Evolutionary conservation across 768 basidiomycete species (phyloP).

Genomic region (Rhodocollybia butyracea): DNA sequence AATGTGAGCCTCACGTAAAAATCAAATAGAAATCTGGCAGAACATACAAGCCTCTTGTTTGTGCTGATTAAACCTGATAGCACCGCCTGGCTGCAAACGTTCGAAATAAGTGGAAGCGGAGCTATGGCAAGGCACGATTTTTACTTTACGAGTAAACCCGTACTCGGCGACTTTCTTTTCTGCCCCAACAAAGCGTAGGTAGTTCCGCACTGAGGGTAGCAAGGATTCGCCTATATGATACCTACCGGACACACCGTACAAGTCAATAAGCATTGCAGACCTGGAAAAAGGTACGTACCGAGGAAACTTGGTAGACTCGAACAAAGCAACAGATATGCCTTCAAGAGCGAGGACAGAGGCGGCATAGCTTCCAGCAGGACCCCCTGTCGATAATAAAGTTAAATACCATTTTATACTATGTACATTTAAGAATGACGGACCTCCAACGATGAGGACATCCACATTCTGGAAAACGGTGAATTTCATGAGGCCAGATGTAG

Average conservation of each 20-base stretch:
- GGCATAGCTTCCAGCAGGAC: conserved; percentile 25
- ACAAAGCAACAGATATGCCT: conserved; percentile 23
- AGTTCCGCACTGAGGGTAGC: conserved; percentile 57
- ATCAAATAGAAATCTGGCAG: conserved; percentile 7
- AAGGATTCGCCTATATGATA: conserved; percentile 63
- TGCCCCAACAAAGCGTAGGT: conserved; percentile 55
- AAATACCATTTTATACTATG: no score
- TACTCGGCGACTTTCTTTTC: conserved; percentile 46
- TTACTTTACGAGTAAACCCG: conserved; percentile 54
- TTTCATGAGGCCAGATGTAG: no score
- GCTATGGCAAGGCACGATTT: background rate
- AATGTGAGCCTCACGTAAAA: background rate
- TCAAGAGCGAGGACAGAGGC: conserved; percentile 27
- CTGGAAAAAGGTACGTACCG: conserved; percentile 4
- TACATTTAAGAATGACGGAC: no score
- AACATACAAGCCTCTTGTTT: conserved; percentile 63
- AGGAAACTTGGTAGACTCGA: conserved; percentile 24
- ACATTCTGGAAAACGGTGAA: no score
- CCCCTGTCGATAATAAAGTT: conserved; percentile 15
- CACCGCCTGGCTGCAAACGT: conserved; percentile 55
- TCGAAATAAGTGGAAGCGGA: conserved; percentile 6
- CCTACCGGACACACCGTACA: conserved; percentile 21
- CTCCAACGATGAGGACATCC: no score
- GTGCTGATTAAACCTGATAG: conserved; percentile 60
- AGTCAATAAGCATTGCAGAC: background rate